These are phyloP conservation scores for Trapa bicornis DNA, from an alignment of 345 rosid genomes.

Conservation along the genomic window DNA sequence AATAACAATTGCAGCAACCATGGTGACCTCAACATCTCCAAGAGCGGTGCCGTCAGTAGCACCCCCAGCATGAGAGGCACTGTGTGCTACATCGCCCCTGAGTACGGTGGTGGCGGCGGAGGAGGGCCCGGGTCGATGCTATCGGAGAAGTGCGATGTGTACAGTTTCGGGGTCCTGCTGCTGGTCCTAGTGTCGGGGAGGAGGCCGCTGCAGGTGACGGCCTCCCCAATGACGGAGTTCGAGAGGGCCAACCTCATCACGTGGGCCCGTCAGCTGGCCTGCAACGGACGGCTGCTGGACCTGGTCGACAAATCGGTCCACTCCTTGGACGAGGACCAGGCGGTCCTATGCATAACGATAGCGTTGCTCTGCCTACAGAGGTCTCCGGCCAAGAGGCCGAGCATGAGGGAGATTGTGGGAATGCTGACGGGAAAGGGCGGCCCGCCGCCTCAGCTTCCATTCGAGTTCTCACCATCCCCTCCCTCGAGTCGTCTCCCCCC, in stretches of 20 bases:
- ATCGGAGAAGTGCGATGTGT: constrained; percentile 81
- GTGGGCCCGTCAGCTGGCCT: constrained; percentile 77
- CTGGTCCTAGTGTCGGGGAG: constrained; percentile 75
- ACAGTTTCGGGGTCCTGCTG: constrained; percentile 67
- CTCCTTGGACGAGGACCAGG: constrained; percentile 54
- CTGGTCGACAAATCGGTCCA: constrained; percentile 52
- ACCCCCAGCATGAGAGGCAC: constrained; percentile 98
- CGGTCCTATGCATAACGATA: constrained; percentile 59
- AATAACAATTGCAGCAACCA: too few species aligned
- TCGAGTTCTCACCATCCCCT: constrained; percentile 75
- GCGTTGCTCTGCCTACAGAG: constrained; percentile 70
- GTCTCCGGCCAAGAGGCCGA: constrained; percentile 54
- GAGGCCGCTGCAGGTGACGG: constrained; percentile 71
- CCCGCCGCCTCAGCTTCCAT: constrained; percentile 52
- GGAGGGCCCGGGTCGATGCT: constrained; percentile 24
- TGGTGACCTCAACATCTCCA: constrained; percentile 48
- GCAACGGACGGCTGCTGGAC: constrained; percentile 59
- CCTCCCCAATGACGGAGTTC: constrained; percentile 61
- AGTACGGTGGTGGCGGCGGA: constrained; percentile 40
- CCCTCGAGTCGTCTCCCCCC: constrained; percentile 33
- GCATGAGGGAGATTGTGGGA: constrained; percentile 63
- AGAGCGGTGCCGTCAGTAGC: constrained; percentile 66
- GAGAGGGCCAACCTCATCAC: constrained; percentile 79
- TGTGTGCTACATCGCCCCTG: constrained; percentile 80
- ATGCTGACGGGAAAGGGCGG: constrained; percentile 52